Evolutionary conservation across 495 filamentous ascomycete species (phyloP), one percentile per base, ranked within the genome.

Genomic region (Neurospora cerealis): DNA sequence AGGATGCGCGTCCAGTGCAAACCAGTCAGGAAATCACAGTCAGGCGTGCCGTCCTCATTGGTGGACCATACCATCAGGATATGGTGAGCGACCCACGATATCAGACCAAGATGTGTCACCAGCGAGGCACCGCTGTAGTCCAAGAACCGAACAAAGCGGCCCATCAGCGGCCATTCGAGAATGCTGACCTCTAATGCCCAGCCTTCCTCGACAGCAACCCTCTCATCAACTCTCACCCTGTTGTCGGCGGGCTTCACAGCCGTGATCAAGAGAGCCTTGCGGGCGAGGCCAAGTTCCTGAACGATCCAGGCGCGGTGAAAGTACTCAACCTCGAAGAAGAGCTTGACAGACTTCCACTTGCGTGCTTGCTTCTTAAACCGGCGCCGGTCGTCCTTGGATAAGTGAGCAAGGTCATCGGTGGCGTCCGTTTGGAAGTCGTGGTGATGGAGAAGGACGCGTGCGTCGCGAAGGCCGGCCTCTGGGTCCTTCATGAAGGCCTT

Each of bases 261-360:
- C 38, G 73, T 28, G 69, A 69, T 74, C 48, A 79, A 13, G 24
- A 73, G 73, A 11, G 74, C 75, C 37, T 70, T 37, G 13, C 70
- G 69, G 10, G 72, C 74, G 10, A 79, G 74, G 36, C 76, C 74
- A 46, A 77, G 69, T 73, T 79, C 77, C 69, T 79, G 77, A 32
- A 79, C 77, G 44, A 77, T 76, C 77, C 77, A 79, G 34, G 74
- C 69, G 48, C 77, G 76, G 41, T 73, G 71, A 71, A 77, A 79
- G 44, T 77, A 79, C 42, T 73, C 38, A 10, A 69, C 71, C 5
- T 74, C 44, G 69, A 77, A 74, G 69, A 79, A 75, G 10, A 40
- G 11, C 42, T 72, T 75, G 72, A 77, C 54, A 15, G 69, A 34
- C 60, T 73, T 60, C 75, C 75, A 77, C 15, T 72, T 75, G 28